phyloP scores from a whole-genome alignment of 2,329 filamentous ascomycete species.

The Alternaria ventricosa region DNA sequence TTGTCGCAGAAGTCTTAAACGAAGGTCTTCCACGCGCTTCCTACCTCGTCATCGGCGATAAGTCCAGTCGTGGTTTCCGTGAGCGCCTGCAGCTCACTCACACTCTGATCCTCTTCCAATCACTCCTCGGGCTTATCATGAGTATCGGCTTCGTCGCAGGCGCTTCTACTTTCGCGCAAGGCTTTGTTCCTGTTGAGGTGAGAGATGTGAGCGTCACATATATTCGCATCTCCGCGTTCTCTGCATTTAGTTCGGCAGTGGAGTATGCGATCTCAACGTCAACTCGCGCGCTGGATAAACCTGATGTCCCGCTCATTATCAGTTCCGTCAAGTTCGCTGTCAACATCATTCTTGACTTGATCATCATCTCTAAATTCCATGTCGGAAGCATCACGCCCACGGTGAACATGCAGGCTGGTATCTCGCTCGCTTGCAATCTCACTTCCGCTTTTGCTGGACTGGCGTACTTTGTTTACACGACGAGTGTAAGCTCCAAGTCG shows the following conservation, averaged over 20 bases:
- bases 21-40: constrained; percentile 73
- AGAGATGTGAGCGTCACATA: constrained; percentile 66
- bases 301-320: constrained; percentile 72
- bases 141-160: constrained; percentile 65
- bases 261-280: constrained; percentile 67
- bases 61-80: constrained; percentile 57
- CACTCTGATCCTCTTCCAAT: constrained; percentile 64
- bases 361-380: constrained; percentile 71
- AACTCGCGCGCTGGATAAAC: constrained; percentile 71
- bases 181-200: constrained; percentile 68
- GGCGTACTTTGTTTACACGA: constrained; percentile 62
- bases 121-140: constrained; percentile 63
- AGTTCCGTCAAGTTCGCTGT: constrained; percentile 67
- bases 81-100: constrained; percentile 66
- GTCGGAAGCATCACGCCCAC: constrained; percentile 62
- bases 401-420: constrained; percentile 69
- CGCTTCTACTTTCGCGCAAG: constrained; percentile 62
- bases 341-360: constrained; percentile 71
- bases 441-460: constrained; percentile 56
- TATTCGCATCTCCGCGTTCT: constrained; percentile 69
- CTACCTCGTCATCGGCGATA: constrained; percentile 73
- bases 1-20: constrained; percentile 72
- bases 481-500: constrained; percentile 44
- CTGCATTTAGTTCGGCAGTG: constrained; percentile 66
- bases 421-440: constrained; percentile 64